These are phyloP conservation scores for Entonaema liquescens DNA, from an alignment of 495 filamentous ascomycete species.

Conservation along the genomic window DNA sequence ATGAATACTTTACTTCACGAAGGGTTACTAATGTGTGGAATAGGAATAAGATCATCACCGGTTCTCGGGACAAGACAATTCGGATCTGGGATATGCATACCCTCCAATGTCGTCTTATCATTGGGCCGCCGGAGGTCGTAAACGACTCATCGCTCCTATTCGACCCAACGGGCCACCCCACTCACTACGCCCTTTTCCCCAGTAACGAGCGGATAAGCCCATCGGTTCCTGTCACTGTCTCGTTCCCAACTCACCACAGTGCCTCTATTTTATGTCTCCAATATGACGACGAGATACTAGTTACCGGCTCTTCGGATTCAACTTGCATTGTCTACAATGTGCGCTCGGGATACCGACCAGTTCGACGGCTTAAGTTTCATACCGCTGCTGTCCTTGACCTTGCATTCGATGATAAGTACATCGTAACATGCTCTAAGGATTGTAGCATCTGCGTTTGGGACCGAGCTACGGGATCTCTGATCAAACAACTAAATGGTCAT, in stretches of 20 bases:
- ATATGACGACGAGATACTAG: slow-evolving; percentile 89
- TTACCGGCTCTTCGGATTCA: slow-evolving; percentile 92
- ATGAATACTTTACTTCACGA: neutral
- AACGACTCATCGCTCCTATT: slow-evolving; percentile 54
- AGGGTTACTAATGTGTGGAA: slow-evolving; percentile 34
- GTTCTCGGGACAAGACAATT: slow-evolving; percentile 93
- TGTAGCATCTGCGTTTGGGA: slow-evolving; percentile 93
- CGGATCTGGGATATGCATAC: slow-evolving; percentile 94
- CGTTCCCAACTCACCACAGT: slow-evolving; percentile 70
- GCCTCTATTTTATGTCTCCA: slow-evolving; percentile 94
- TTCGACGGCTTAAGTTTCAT: slow-evolving; percentile 78
- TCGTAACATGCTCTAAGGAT: slow-evolving; percentile 97
- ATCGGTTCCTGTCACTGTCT: slow-evolving; percentile 58
- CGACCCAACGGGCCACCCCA: slow-evolving; percentile 51
- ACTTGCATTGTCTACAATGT: slow-evolving; percentile 94
- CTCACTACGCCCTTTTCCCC: slow-evolving; percentile 58
- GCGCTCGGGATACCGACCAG: slow-evolving; percentile 75
- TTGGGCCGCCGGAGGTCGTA: slow-evolving; percentile 66
- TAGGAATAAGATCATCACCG: slow-evolving; percentile 93
- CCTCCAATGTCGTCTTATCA: slow-evolving; percentile 80
- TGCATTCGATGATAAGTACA: slow-evolving; percentile 88
- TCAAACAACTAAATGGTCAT: slow-evolving; percentile 83
- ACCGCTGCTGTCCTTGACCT: slow-evolving; percentile 90
- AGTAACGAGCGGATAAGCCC: slow-evolving; percentile 53
- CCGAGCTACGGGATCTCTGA: slow-evolving; percentile 73